A percentile compares a stretch with the other conserved stretches of the same genome.
Evolutionary conservation across 2,329 filamentous ascomycete species (phyloP).

Genomic region (Hypoxylon sp.): DNA sequence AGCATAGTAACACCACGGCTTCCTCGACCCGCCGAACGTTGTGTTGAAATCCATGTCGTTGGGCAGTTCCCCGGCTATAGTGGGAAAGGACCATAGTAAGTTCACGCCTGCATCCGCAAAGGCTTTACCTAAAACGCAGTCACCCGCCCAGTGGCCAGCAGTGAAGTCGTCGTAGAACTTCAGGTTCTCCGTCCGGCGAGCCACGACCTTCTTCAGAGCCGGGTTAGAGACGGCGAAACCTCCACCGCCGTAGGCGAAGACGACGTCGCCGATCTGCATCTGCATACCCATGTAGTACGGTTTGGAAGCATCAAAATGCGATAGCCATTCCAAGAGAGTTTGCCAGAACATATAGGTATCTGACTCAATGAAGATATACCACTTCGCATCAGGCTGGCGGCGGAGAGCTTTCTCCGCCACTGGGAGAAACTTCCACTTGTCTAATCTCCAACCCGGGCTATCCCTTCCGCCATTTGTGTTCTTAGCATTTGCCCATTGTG

Average conservation of each 20-base stretch:
- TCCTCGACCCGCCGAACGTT: slow-evolving; percentile 56
- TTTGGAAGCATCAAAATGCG: slow-evolving; percentile 62
- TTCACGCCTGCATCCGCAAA: slow-evolving; percentile 62
- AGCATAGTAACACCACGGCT: slow-evolving; percentile 65
- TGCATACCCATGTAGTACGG: slow-evolving; percentile 69
- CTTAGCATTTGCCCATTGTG: slow-evolving; percentile 50
- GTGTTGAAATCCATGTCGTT: slow-evolving; percentile 61
- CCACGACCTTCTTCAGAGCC: slow-evolving; percentile 61
- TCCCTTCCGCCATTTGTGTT: slow-evolving; percentile 56
- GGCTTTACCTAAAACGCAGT: slow-evolving; percentile 65
- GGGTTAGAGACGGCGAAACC: slow-evolving; percentile 67
- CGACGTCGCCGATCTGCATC: slow-evolving; percentile 64
- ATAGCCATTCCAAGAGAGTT: slow-evolving; percentile 67
- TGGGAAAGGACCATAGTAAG: slow-evolving; percentile 64
- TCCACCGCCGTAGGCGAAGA: slow-evolving; percentile 68
- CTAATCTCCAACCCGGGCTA: slow-evolving; percentile 65
- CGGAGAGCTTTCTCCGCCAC: slow-evolving; percentile 64
- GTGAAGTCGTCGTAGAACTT: slow-evolving; percentile 62
- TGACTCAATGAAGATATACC: slow-evolving; percentile 72
- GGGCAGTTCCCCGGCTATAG: slow-evolving; percentile 58
- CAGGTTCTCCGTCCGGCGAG: slow-evolving; percentile 59
- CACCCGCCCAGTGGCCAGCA: slow-evolving; percentile 63
- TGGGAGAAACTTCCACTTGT: slow-evolving; percentile 72
- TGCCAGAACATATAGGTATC: slow-evolving; percentile 71
- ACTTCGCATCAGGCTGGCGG: slow-evolving; percentile 64